phyloP scores from a whole-genome alignment of 805 yeast species.

The Kazachstania viticola region DNA sequence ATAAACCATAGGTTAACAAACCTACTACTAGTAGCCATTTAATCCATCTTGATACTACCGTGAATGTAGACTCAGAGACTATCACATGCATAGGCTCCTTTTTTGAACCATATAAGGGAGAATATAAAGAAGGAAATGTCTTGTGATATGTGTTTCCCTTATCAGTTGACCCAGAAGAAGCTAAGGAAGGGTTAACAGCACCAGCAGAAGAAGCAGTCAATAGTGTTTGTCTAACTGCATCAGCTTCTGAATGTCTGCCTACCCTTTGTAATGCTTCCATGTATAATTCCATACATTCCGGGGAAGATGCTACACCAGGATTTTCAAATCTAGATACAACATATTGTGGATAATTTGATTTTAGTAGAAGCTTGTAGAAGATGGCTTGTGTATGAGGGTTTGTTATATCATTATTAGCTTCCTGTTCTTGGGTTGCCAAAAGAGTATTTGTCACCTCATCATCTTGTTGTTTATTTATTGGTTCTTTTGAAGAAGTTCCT shows the following conservation, averaged over 20 bases:
- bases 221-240: slow-evolving; percentile 41
- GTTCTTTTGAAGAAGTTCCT: too few species aligned
- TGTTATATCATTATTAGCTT: slow-evolving; percentile 66
- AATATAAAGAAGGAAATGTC: slow-evolving; percentile 23
- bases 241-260: slow-evolving; percentile 74
- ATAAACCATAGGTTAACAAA: slow-evolving; percentile 67
- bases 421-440: slow-evolving; percentile 60
- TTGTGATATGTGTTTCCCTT: slow-evolving; percentile 11
- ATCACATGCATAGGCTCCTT: slow-evolving; percentile 89
- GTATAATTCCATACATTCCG: slow-evolving; percentile 70
- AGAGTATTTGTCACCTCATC: slow-evolving; percentile 25
- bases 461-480: too few species aligned
- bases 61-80: slow-evolving; percentile 72
- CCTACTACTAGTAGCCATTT: slow-evolving; percentile 82
- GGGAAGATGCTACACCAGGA: slow-evolving; percentile 77
- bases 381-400: slow-evolving; percentile 70
- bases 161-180: slow-evolving; percentile 16
- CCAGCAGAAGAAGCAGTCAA: slow-evolving; percentile 29
- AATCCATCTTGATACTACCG: slow-evolving; percentile 74
- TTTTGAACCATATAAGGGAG: slow-evolving; percentile 42
- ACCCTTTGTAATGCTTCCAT: slow-evolving; percentile 67
- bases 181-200: slow-evolving; percentile 23
- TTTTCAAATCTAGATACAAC: slow-evolving; percentile 92
- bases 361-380: slow-evolving; percentile 64
- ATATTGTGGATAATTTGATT: slow-evolving; percentile 85